Conservation (phyloP, 2,329 filamentous ascomycete species). For the Verticillium tricorpus region DNA sequence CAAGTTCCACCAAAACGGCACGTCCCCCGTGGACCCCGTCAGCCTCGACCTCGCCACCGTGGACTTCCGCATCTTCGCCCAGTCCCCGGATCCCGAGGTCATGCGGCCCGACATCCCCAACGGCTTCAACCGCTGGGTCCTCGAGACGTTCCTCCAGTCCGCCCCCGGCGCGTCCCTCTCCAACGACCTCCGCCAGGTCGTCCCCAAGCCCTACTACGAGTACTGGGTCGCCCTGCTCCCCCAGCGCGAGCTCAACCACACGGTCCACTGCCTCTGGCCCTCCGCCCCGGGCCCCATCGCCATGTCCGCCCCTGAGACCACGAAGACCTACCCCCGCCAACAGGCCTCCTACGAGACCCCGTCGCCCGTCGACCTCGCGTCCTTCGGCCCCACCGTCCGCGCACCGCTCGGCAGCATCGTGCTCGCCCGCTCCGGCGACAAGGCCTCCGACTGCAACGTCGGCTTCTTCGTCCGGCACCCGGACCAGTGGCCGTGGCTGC, state of each 20-base stretch:
- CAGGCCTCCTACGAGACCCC: constrained; percentile 1
- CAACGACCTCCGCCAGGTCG: background rate
- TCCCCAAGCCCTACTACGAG: constrained; percentile 2
- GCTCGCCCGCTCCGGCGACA: constrained; percentile 26
- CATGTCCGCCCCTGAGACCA: background rate
- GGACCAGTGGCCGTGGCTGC: constrained; percentile 35
- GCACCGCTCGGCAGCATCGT: constrained; percentile 24
- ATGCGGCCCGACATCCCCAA: constrained; percentile 3
- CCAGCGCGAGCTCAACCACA: constrained; percentile 2
- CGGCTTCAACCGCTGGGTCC: constrained; percentile 5
- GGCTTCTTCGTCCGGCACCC: constrained; percentile 30
- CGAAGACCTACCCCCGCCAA: background rate
- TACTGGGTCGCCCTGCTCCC: constrained; percentile 13
- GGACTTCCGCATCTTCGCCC: constrained; percentile 38
- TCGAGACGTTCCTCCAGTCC: constrained; percentile 17
- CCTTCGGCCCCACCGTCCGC: constrained; percentile 2
- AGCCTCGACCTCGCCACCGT: constrained; percentile 38
- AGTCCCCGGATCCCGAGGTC: constrained; percentile 24
- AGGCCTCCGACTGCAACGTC: constrained; percentile 27
- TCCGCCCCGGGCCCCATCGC: constrained; percentile 5
- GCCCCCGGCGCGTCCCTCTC: constrained; percentile 22
- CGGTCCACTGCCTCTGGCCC: constrained; percentile 16
- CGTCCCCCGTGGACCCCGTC: constrained; percentile 25
- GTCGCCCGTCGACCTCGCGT: background rate
- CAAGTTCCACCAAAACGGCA: constrained; percentile 37